Base-by-base conservation (phyloP, 2,329 filamentous ascomycete species). In the Apiospora malaysiana region DNA sequence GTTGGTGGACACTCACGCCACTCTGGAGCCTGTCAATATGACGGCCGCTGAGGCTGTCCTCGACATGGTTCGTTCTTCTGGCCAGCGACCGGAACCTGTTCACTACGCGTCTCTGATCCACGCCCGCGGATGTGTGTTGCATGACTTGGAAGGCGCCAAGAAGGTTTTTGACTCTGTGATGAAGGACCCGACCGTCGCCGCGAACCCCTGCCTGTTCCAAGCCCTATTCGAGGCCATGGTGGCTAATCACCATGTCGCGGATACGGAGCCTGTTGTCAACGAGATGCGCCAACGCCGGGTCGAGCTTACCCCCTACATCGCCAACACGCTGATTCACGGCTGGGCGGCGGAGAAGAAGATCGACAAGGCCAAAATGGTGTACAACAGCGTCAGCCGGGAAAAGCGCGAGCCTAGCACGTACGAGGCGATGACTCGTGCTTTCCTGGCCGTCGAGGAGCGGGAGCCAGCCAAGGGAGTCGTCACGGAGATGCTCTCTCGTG, bases 171-270 rank as follows among this genome's bases (percentile, higher is more conserved):
- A 98, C 78, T 87, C 89, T 0, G 93, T 98, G 42, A 85, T 97
- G 71, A 85, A 88, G 25, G 90, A 94, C 75, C 81, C 84, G 40
- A 85, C 88, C 42, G 89, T 96, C 63, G 88, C 90, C 3, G 88
- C 92, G 46, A 94, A 95, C 77, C 91, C 95, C 0, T 97, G 93
- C 78, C 86, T 99, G 67, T 99, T 97, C 86, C 96, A 99, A 83
- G 94, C 96, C 7, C 87, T 98, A n/a, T 95, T 98, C 74, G 96
- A 99, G 82, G 91, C 94, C 23, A 95, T 98, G 91, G 96, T 98
- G 68, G 95, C 95, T 79, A 98, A 98, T 82, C 94, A 97, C 82
- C 87, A 89, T 72, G 94, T 98, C 59, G 85, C 86, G 40, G 91
- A 92, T 72, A 95, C 94, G 0, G 91, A 95, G 77, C 82, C 90